phyloP scores from a whole-genome alignment of 192 early-diverging fungal genomes.

The Coemansia sp. region DNA sequence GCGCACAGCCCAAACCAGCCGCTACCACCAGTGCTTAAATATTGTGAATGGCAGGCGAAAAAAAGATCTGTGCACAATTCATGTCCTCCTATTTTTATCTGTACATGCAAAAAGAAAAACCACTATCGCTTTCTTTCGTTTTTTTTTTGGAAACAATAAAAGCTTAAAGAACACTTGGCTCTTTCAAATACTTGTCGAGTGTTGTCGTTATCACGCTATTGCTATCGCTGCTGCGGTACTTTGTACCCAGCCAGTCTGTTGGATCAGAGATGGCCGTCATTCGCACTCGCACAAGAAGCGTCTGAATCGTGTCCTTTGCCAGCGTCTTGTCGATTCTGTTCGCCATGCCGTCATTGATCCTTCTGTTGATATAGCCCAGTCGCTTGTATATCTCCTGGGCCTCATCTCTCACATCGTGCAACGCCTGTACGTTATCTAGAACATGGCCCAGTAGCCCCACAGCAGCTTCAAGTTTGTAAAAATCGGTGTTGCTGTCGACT shows the following conservation, averaged over 20 bases:
- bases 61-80: neutral
- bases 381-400: constrained; percentile 16
- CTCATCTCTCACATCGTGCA: constrained; percentile 25
- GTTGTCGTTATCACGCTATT: neutral
- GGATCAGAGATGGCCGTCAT: constrained; percentile 30
- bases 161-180: neutral
- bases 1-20: constrained; percentile 15
- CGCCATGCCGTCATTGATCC: constrained; percentile 40
- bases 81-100: neutral
- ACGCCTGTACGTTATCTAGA: constrained; percentile 28
- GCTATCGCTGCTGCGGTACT: neutral
- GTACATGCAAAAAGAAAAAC: neutral
- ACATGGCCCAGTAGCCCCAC: constrained; percentile 40
- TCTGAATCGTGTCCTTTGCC: constrained; percentile 52
- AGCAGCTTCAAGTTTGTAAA: constrained; percentile 26
- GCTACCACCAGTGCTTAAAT: neutral
- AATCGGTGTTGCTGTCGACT: constrained; percentile 18
- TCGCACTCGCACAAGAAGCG: constrained; percentile 29
- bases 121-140: neutral
- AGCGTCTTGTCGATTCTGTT: constrained; percentile 42
- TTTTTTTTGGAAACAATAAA: neutral
- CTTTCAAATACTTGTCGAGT: neutral
- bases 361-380: constrained; percentile 25
- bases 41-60: no score
- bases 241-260: neutral